Evolutionary conservation across 495 filamentous ascomycete species (phyloP).

Genomic region (Aspergillus steynii): DNA sequence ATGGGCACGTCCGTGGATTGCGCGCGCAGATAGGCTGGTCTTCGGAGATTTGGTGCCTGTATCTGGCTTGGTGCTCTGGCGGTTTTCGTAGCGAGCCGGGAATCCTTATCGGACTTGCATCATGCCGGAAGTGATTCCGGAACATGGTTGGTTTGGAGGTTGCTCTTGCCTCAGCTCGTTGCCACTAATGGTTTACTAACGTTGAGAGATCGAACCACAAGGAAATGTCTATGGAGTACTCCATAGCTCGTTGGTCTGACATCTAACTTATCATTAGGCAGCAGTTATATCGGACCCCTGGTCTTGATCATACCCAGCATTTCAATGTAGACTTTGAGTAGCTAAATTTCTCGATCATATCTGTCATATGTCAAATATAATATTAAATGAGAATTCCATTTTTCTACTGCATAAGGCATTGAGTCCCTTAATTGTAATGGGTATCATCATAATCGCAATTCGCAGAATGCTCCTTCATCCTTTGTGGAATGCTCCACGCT

Average conservation of each 20-base stretch:
- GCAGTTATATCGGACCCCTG: neutral
- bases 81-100: neutral
- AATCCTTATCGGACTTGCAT: neutral
- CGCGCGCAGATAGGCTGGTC: neutral
- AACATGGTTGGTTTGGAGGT: neutral
- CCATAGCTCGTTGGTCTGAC: neutral
- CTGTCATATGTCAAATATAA: neutral
- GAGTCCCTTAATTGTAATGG: too few relatives aligned
- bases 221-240: neutral
- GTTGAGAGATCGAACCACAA: neutral
- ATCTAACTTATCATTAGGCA: neutral
- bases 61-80: neutral
- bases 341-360: neutral
- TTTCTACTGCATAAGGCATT: too few relatives aligned
- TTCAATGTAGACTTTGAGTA: neutral
- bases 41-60: conserved; percentile 1
- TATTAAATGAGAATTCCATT: neutral
- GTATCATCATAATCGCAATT: neutral
- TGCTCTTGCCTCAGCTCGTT: neutral
- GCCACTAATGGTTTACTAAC: neutral
- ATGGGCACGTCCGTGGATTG: neutral
- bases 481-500: too few relatives aligned
- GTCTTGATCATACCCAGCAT: neutral
- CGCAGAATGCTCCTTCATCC: too few relatives aligned
- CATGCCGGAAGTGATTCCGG: neutral